Base-by-base conservation (phyloP, 441 rosid species). In the Jatropha multifida region DNA sequence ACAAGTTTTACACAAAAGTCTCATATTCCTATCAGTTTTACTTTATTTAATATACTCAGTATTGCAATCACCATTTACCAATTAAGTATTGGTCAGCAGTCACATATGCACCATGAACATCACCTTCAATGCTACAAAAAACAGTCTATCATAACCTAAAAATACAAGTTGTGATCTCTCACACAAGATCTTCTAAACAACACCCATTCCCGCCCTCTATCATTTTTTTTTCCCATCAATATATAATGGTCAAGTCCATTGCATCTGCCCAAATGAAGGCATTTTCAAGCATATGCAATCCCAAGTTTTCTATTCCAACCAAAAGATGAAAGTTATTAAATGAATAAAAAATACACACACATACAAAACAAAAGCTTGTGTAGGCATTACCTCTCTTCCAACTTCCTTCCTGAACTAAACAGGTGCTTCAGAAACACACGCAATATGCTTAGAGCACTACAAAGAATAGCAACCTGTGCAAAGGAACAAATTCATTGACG, bases 341-440 rank as follows among this genome's bases (percentile, higher is more conserved):
- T 27, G 66, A 37, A 49, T 20, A 48, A 37, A 77, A 23, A 23
- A 23, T 0, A 23, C 23, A 23, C 23, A 23, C 23, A 23, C 23
- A 23, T 23, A 23, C 0, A 23, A 40, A 64, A 40, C 1, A 1
- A 4, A 46, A 44, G 23, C 26, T 12, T 10, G 5, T 7, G n/a
- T 52, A 56, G 62, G 68, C 15, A 40, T 59, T 90, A 91, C 98
- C 96, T 94, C 84, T 65, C 78, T 75, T 79, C 85, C 76, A 79
- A 72, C 79, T 79, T 83, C 72, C 82, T 81, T 83, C 87, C 86
- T 38, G 55, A 62, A 70, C 83, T 82, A 65, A 83, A 84, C 27
- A 96, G 75, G 62, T 92, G 91, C 86, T 88, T 90, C 90, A 96
- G 77, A 78, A 84, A 78, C 77, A 84, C 83, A 76, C 82, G 88